Conservation (phyloP, 2,329 filamentous ascomycete genomes). For the Cercospora beticola region DNA sequence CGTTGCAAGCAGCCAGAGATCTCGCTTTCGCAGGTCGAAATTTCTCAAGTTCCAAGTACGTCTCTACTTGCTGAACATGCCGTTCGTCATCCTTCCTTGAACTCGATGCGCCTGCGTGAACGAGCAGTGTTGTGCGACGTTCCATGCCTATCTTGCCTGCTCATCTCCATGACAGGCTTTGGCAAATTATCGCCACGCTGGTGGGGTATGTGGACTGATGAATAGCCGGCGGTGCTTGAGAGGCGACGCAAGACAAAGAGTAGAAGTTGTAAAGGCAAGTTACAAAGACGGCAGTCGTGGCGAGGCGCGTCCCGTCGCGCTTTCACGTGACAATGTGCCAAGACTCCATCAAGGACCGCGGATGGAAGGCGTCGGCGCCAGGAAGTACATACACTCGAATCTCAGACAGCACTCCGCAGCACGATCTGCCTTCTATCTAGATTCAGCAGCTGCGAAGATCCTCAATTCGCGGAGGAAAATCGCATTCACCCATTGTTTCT, state of each 20-base stretch:
- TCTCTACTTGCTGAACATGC: constrained; percentile 42
- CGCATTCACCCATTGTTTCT: not conserved
- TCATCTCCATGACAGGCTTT: constrained; percentile 14
- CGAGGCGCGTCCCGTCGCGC: not conserved
- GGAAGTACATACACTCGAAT: no score
- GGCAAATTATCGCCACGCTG: not conserved
- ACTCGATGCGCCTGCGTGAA: constrained; percentile 48
- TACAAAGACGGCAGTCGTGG: not conserved
- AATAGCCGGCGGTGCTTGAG: not conserved
- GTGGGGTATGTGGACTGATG: not conserved
- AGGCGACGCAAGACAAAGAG: not conserved
- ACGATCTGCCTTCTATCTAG: not conserved
- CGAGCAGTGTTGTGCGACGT: constrained; percentile 37
- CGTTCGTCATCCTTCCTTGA: constrained; percentile 44
- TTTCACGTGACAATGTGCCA: not conserved
- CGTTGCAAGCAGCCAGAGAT: not conserved
- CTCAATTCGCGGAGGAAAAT: not conserved
- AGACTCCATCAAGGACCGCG: not conserved
- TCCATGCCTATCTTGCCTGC: constrained; percentile 12
- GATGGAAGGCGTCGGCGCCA: no score
- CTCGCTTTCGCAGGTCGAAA: not conserved
- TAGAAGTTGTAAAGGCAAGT: not conserved
- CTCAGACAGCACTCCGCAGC: not conserved
- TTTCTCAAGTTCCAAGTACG: constrained; percentile 36
- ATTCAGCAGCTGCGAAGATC: not conserved